phyloP scores from a whole-genome alignment of 345 rosid species.

The Citrus australasica region DNA sequence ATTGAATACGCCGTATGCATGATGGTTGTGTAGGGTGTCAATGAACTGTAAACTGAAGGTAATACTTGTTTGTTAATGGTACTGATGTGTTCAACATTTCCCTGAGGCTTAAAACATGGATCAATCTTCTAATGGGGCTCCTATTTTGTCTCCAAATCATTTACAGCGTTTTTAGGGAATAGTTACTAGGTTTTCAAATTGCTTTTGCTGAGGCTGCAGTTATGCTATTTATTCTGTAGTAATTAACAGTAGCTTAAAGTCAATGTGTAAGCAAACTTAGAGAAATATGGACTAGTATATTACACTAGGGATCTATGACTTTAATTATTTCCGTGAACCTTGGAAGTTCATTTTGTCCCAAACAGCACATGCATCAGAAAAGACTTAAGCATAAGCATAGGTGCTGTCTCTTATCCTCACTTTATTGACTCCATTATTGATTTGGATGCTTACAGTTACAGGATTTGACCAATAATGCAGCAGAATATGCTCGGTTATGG shows the following conservation, averaged over 20 bases:
- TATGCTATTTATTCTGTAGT: background rate
- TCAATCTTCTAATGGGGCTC: background rate
- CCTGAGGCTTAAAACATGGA: background rate
- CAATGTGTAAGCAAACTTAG: background rate
- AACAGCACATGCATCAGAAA: background rate
- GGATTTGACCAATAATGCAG: conserved; percentile 57
- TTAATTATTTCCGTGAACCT: background rate
- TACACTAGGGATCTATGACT: background rate
- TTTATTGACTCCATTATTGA: background rate
- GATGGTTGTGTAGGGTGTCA: background rate
- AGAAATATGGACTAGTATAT: background rate
- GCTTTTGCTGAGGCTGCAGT: background rate
- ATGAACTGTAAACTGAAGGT: background rate
- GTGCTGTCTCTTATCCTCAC: background rate
- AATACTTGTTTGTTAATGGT: background rate
- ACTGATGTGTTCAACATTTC: background rate
- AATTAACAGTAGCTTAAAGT: background rate
- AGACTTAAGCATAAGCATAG: background rate
- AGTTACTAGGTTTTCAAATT: background rate
- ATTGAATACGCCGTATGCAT: background rate
- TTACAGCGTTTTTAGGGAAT: background rate
- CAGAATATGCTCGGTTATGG: conserved; percentile 69
- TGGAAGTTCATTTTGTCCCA: background rate
- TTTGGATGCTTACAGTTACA: conserved; percentile 54
- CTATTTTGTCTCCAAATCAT: background rate